A percentile compares a stretch with the other conserved stretches of the same genome.
phyloP scores from a whole-genome alignment of 2,329 filamentous ascomycete species.

The Fusarium burgessii region DNA sequence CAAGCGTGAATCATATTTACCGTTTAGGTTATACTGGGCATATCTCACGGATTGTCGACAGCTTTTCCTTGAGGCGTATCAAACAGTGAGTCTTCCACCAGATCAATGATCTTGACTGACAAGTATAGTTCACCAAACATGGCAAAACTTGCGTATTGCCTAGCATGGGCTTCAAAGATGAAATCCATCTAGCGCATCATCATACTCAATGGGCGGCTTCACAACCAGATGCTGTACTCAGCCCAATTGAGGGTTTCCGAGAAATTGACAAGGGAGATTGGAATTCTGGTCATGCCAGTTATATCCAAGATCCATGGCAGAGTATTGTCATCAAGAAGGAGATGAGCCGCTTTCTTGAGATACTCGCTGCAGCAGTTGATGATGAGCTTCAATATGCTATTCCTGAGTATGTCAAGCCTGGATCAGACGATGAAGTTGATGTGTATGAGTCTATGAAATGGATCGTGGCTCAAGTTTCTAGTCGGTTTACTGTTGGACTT shows the following conservation, averaged over 20 bases:
- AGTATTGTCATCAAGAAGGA: constrained; percentile 53
- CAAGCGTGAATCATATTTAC: neutral
- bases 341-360: constrained; percentile 51
- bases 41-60: constrained; percentile 49
- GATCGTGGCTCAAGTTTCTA: constrained; percentile 49
- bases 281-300: constrained; percentile 53
- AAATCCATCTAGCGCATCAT: constrained; percentile 56
- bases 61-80: constrained; percentile 49
- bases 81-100: constrained; percentile 32
- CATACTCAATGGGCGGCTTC: constrained; percentile 55
- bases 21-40: constrained; percentile 17
- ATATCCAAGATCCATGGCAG: constrained; percentile 53
- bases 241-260: constrained; percentile 51
- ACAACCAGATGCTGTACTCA: constrained; percentile 55
- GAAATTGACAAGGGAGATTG: constrained; percentile 55
- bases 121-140: constrained; percentile 52
- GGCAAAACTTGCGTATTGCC: constrained; percentile 57
- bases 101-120: accelerated
- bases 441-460: constrained; percentile 45
- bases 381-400: constrained; percentile 52
- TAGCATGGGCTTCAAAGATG: constrained; percentile 54
- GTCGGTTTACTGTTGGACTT: constrained; percentile 51
- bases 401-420: constrained; percentile 48
- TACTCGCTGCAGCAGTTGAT: constrained; percentile 49
- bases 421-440: constrained; percentile 47